Evolutionary conservation across 768 basidiomycete species (phyloP).

Genomic region (Mrakia frigida): DNA sequence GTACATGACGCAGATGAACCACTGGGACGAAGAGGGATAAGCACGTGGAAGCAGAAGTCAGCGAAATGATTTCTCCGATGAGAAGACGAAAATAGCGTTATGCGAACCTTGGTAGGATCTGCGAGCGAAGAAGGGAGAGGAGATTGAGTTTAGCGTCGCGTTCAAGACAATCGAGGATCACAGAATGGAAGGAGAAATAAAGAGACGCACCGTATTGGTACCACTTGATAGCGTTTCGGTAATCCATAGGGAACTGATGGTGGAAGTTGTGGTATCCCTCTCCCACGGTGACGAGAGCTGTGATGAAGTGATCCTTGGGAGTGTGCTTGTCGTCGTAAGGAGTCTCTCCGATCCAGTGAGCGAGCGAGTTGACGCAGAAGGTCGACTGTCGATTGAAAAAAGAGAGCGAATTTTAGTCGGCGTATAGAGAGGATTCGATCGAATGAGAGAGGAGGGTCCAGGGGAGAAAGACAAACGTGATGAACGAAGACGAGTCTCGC

Average conservation of each 20-base stretch:
- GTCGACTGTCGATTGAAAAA: slow-evolving; percentile 65
- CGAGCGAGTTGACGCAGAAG: slow-evolving; percentile 94
- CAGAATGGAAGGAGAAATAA: too few relatives aligned
- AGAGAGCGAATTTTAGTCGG: not conserved
- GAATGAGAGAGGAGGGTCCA: slow-evolving; percentile 2
- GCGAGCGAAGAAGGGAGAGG: too few relatives aligned
- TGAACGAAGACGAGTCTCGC: slow-evolving; percentile 77
- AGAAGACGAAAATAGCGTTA: slow-evolving; percentile 53
- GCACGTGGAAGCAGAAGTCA: not conserved
- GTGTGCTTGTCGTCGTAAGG: slow-evolving; percentile 95
- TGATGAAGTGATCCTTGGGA: slow-evolving; percentile 80
- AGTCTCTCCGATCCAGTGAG: slow-evolving; percentile 89
- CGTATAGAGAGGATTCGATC: not conserved
- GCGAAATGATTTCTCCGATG: not conserved
- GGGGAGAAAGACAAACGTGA: slow-evolving; percentile 56
- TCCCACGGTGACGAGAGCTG: slow-evolving; percentile 83
- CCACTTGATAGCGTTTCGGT: slow-evolving; percentile 92
- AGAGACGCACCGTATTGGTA: slow-evolving; percentile 84
- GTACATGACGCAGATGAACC: slow-evolving; percentile 70
- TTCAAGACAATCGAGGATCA: too few relatives aligned
- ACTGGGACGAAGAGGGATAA: slow-evolving; percentile 62
- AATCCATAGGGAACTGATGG: slow-evolving; percentile 96
- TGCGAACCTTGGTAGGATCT: too few relatives aligned
- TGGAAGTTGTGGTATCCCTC: slow-evolving; percentile 95
- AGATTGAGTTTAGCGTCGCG: too few relatives aligned